These are phyloP conservation scores for Oxytropis ochrocephala DNA, from an alignment of 306 rosid species.

Conservation along the genomic window DNA sequence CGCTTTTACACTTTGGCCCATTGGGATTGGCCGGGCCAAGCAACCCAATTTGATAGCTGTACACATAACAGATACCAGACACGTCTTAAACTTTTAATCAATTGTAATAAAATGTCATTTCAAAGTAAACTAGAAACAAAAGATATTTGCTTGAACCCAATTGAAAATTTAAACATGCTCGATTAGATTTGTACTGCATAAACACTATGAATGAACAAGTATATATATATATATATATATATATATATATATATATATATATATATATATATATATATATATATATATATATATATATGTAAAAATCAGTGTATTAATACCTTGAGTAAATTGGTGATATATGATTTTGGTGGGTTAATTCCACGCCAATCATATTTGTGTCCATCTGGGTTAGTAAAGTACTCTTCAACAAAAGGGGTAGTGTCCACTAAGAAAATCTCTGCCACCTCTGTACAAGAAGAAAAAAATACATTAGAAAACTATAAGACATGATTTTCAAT, in stretches of 20 bases:
- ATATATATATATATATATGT: no score
- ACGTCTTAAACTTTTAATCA: background rate
- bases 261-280: no score
- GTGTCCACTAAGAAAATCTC: constrained; percentile 56
- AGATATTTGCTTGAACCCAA: background rate
- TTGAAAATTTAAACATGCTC: background rate
- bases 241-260: no score
- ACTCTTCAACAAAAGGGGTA: constrained; percentile 43
- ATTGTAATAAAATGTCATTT: background rate
- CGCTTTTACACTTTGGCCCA: no score
- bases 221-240: background rate
- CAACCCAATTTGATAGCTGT: no score
- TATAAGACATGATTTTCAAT: background rate
- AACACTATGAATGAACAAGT: background rate
- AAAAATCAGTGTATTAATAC: constrained; percentile 13
- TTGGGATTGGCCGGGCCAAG: no score
- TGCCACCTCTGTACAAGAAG: constrained; percentile 27
- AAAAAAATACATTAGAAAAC: background rate
- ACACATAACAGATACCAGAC: background rate
- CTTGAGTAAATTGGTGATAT: constrained; percentile 32
- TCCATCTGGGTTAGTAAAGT: constrained; percentile 23
- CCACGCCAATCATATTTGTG: constrained; percentile 43
- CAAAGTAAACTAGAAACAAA: background rate
- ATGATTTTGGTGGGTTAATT: constrained; percentile 31
- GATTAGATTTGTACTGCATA: background rate